Evolutionary conservation across 2,329 filamentous ascomycete genomes (phyloP).

Genomic region (Pseudopyricularia javanii): DNA sequence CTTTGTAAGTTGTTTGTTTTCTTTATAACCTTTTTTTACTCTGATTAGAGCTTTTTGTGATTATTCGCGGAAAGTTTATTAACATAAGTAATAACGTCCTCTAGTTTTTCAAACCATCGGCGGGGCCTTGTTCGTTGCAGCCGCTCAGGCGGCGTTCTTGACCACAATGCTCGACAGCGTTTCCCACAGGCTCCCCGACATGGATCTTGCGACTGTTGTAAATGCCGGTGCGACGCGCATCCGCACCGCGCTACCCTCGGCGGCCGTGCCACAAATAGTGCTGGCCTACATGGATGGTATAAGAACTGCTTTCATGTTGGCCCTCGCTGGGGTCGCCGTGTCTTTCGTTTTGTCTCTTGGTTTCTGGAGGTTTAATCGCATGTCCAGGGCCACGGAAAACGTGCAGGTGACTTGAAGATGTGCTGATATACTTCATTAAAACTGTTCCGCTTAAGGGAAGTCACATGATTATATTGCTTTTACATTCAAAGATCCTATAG

Average conservation of each 20-base stretch:
- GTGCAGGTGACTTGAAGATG: too few species aligned
- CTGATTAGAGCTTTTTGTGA: background rate
- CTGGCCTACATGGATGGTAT: constrained; percentile 39
- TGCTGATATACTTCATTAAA: too few species aligned
- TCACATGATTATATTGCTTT: too few species aligned
- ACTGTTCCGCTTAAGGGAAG: too few species aligned
- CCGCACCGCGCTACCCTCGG: constrained; percentile 22
- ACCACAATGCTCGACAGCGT: constrained; percentile 38
- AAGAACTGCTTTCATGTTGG: too few species aligned
- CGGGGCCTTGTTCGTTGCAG: constrained; percentile 37
- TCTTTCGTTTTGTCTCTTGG: too few species aligned
- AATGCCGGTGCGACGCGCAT: constrained; percentile 5
- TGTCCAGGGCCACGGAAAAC: too few species aligned
- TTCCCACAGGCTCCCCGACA: constrained; percentile 1
- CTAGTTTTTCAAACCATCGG: constrained; percentile 29
- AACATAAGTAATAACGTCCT: too few species aligned
- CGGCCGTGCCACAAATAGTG: constrained; percentile 36
- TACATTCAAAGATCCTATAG: background rate
- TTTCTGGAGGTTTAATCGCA: too few species aligned
- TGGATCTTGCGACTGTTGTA: constrained; percentile 6
- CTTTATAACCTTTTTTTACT: background rate
- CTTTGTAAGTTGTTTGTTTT: constrained; percentile 23
- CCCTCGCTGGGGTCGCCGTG: too few species aligned
- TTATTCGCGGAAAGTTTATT: background rate
- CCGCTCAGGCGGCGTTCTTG: constrained; percentile 56